Base-by-base conservation (phyloP, 2,329 filamentous ascomycete species). In the Venturia nashicola region DNA sequence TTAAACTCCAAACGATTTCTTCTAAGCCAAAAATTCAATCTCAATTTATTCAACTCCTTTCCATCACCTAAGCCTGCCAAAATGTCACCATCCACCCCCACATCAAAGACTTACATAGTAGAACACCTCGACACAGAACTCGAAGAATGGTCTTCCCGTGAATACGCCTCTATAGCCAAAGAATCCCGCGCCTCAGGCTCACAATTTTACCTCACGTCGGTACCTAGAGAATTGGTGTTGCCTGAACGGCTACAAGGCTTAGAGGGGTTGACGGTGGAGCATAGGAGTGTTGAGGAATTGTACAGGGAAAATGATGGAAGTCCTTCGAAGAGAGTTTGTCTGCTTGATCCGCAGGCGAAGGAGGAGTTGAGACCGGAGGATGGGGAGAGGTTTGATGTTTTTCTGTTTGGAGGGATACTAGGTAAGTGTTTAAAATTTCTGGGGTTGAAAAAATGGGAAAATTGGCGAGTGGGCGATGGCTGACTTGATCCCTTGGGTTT, bases 91-190 rank as follows among this genome's bases (percentile, higher is more conserved):
- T 39, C 36, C n/a, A 23, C 16, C 18, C 39, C 14, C n/a, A 27
- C 59, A 20, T n/a, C 39, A 36, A 60, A 91, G 76, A 92, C 86
- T 54, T 97, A 94, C 77, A 89, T 97, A 71, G 92, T 97, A 70
- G 93, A 97, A 80, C 93, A 99, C 76, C 86, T 99, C 68, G 94
- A 99, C 78, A 87, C 90, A 48, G 94, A 99, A 76, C 83, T 99
- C 39, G 94, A 95, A 42, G 84, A 86, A 48, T 99, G 94, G 94
- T 97, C 94, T 32, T 86, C 90, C 67, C 84, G 97, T 62, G 94
- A 99, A 78, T 99, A 99, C 78, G 79, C 85, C 64, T 84, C 88
- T 71, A 97, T 99, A 73, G 91, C 91, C 61, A 80, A 83, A 66
- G 94, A 99, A 79, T 91, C 89, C 62, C 79, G 85, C 67, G 81